A percentile compares a stretch with the other conserved stretches of the same genome.
Evolutionary conservation across 106 monocot species (phyloP).

Genomic region (Agapanthus africanus): DNA sequence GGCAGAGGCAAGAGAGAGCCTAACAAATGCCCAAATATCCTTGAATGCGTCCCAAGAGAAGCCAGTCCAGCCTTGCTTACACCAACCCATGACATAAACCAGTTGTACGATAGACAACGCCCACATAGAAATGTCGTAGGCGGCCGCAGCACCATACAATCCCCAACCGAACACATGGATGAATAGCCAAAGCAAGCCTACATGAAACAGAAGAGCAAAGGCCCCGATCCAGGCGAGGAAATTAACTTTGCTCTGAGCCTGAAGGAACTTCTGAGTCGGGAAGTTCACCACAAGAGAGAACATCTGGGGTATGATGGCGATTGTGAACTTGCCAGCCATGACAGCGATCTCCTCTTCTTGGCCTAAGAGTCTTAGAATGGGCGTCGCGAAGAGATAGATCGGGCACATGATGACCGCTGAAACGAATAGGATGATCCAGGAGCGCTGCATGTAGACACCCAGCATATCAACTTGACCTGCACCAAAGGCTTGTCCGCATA

Average conservation of each 20-base stretch:
- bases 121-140: constrained; percentile 52
- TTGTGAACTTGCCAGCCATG: constrained; percentile 48
- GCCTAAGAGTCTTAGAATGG: constrained; percentile 55
- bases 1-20: constrained; percentile 60
- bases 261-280: constrained; percentile 80
- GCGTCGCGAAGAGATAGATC: constrained; percentile 50
- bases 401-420: constrained; percentile 44
- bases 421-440: constrained; percentile 59
- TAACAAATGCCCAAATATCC: constrained; percentile 71
- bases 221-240: constrained; percentile 55
- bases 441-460: constrained; percentile 83
- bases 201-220: constrained; percentile 37
- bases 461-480: constrained; percentile 70
- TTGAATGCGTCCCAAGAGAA: constrained; percentile 46
- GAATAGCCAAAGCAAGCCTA: constrained; percentile 39
- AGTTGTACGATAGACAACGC: constrained; percentile 37
- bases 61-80: constrained; percentile 62
- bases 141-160: constrained; percentile 43
- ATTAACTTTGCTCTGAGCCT: constrained; percentile 66
- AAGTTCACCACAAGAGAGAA: constrained; percentile 64
- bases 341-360: constrained; percentile 45
- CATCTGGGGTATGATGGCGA: constrained; percentile 57
- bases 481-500: constrained; percentile 84
- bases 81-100: constrained; percentile 50
- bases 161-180: constrained; percentile 53